Evolutionary conservation across 495 filamentous ascomycete genomes (phyloP).

Genomic region (Lepraria neglecta): DNA sequence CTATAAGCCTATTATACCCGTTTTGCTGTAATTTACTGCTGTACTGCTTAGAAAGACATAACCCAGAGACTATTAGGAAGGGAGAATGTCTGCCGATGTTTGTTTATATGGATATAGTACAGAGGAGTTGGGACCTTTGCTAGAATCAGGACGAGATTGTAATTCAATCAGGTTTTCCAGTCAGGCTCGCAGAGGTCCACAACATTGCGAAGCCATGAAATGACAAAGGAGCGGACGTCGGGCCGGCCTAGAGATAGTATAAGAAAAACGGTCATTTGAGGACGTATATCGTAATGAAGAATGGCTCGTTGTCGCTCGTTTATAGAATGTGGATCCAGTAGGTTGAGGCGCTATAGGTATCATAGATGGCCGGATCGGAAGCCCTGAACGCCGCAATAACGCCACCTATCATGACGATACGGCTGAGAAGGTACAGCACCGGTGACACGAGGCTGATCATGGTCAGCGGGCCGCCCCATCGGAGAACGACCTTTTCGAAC

Average conservation of each 20-base stretch:
- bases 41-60: not conserved
- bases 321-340: constrained; percentile 20
- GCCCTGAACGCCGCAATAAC: constrained; percentile 31
- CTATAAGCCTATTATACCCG: not conserved
- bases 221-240: not conserved
- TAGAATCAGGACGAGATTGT: too few relatives aligned
- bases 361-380: constrained; percentile 28
- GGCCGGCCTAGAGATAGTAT: not conserved
- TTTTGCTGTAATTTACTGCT: not conserved
- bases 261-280: not conserved
- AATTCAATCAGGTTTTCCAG: too few relatives aligned
- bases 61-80: not conserved
- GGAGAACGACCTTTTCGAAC: constrained; percentile 33
- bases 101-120: not conserved
- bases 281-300: not conserved
- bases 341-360: constrained; percentile 24
- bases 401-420: constrained; percentile 31
- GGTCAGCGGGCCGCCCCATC: constrained; percentile 32
- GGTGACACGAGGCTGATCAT: constrained; percentile 32
- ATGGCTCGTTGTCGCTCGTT: constrained; percentile 4
- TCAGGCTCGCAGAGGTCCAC: too few relatives aligned
- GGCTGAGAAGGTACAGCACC: constrained; percentile 31
- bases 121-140: too few relatives aligned
- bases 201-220: too few relatives aligned
- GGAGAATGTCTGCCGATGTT: not conserved